Evolutionary conservation across 805 yeast genomes (phyloP), one percentile per base, ranked within the genome.

Genomic region (Barnettozyma salicaria): DNA sequence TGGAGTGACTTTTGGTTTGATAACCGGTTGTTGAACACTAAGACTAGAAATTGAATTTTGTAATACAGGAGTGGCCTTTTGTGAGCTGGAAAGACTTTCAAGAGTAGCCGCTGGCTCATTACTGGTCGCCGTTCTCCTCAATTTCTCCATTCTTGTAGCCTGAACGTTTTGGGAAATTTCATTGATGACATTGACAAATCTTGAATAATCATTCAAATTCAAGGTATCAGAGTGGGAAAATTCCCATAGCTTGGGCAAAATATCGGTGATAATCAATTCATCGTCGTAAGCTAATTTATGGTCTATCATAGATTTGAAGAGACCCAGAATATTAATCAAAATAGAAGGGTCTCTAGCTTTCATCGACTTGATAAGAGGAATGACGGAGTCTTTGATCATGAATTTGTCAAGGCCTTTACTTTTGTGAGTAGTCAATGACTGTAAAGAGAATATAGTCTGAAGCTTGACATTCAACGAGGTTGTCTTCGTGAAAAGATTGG

Each of bases 401-500:
- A 75, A 71, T 46, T 76, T 77, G 49, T 89, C 96, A 36, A 88
- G 68, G 6, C 76, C 70, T 42, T 78, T 77, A 16, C 68, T 64
- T 16, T 66, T 70, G n/a, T 40, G 34, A 1, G 19, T 23, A 13
- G 84, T 70, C 50, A 88, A 60, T 32, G 63, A 52, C 11, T 72
- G 67, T 48, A 88, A 78, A 1, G 84, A 68, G 14, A 68, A 62
- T 17, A 87, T 66, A 2, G 92, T 74, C 12, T 75, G 68, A 13
- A 81, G 64, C 52, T 92, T 90, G 19, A 92, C 82, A 5, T 83
- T 76, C 23, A 89, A 65, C 20, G 92, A 76, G 0, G 89, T 85
- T 1, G 98, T 92, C 30, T 86, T 81, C 26, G 87, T 74, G 60
- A 90, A 92, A 7, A 86, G 70, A 30, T 69, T 71, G 30, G 86